Evolutionary conservation across 1,284 basidiomycete genomes (phyloP), one percentile per base, ranked within the genome.

Genomic region (Moesziomyces parantarcticus): DNA sequence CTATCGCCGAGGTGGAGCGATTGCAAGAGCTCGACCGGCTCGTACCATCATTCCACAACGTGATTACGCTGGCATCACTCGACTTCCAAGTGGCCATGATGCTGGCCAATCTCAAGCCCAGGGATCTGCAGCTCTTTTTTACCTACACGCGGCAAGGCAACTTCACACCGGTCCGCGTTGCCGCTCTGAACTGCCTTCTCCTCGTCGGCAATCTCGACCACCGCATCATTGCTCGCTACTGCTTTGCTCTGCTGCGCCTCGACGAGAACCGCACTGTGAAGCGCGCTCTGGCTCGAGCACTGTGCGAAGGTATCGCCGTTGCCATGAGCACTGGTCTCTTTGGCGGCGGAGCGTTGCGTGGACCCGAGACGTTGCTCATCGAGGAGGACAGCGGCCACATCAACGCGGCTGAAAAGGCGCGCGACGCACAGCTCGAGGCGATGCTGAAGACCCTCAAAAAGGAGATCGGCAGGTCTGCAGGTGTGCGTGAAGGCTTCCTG

Each of bases 21-120:
- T 94, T 95, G 83, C 90, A 94, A 65, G 93, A 91, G 72, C 93
- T 98, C 88, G 97, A 99, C 84, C 88, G 94, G 58, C 87, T 99
- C 18, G 95, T 99, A 57, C 93, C 97, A 3, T 97, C 95, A 5
- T 91, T 90, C 64, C 94, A 97, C 80, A 99, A 99, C 80, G 89
- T 94, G 23, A 91, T 99, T 41, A 95, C 95, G 0, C 88, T 94
- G 55, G 93, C 96, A 29, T 62, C 73, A 42, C 66, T 83, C 14
- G 82, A 83, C 54, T 81, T 78, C 42, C 73, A 81, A 22, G 54
- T 65, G 6, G 36, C 56, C 39, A 52, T 79, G 55, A 75, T 74
- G 56, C 62, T 80, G 18, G 71, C 72, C 25, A 76, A 79, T 78
- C 88, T 97, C 52, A 88, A 93, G 54, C 91, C 92, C 1, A 91